Base-by-base conservation (phyloP, 139 green algal species). In the Spirogloea muscicola region DNA sequence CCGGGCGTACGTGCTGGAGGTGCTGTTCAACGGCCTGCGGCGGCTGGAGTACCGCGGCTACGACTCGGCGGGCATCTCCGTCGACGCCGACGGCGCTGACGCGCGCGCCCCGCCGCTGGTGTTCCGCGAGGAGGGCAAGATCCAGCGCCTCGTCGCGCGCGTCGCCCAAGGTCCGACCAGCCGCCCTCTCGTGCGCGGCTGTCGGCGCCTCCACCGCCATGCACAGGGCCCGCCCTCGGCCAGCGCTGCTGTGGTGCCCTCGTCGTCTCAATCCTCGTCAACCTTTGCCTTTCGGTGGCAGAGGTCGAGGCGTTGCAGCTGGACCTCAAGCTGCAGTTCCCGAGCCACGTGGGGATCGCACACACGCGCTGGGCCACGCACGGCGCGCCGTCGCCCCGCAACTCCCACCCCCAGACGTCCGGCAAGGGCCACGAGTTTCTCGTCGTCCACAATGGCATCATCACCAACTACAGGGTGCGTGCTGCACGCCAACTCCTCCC, bases 381-480 rank as follows among this genome's bases (percentile, higher is more conserved):
- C 83, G 92, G 94, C 13, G 66, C 81, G 3, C 94, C 94, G 25
- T 89, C 84, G 6, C 75, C 68, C 7, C 59, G 84, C 27, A 99
- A 99, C 87, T 87, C 81, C 76, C 94, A 99, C 80, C 94, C 85
- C 27, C 95, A 70, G 88, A 29, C 93, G 87, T 68, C 90, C 85
- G 58, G 52, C 27, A 77, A 1, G 0, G 82, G 85, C 46, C 83
- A 88, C 58, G 88, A 94, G 71, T 99, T 99, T 76, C 84, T 95
- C 25, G 91, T 99, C 5, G 95, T 99, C 37, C 95, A 99, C 89
- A 99, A 99, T 73, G 94, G 94, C 52, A 99, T 98, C 84, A 98
- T 99, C 88, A 99, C 95, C 40, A 99, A 98, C 88, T 97, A 94
- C 85, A 84, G 89, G 61, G 82, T 90, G 27, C 38, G 29, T 44